Conservation (phyloP, 768 basidiomycete genomes). For the Trametes elegans region DNA sequence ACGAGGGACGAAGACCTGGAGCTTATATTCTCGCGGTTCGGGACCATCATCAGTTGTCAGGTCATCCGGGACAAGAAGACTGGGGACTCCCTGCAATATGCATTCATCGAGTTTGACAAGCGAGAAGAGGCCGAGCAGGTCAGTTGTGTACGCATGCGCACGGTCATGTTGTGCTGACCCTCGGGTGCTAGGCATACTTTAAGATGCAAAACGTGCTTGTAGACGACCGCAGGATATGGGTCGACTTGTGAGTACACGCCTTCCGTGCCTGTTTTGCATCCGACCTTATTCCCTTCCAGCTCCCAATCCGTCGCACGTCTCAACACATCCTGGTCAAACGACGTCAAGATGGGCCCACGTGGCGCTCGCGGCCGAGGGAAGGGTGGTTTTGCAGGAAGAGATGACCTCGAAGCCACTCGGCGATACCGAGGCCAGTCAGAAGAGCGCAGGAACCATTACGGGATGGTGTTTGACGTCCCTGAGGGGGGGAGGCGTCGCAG, state of each 20-base stretch:
- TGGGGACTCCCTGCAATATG: slow-evolving; percentile 95
- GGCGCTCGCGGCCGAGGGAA: slow-evolving; percentile 31
- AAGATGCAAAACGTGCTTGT: slow-evolving; percentile 99
- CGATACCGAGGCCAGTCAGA: slow-evolving; percentile 55
- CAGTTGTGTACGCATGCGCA: slow-evolving; percentile 17
- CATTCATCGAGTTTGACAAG: slow-evolving; percentile 97
- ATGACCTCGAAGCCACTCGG: slow-evolving; percentile 71
- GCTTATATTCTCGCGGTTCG: slow-evolving; percentile 95
- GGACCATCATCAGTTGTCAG: slow-evolving; percentile 95
- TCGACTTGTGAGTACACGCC: slow-evolving; percentile 90
- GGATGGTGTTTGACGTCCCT: slow-evolving; percentile 84
- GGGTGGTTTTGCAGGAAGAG: slow-evolving; percentile 65
- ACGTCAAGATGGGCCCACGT: slow-evolving; percentile 53
- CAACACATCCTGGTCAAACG: slow-evolving; percentile 81
- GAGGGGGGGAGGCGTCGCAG: slow-evolving; percentile 37
- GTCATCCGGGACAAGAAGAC: slow-evolving; percentile 95
- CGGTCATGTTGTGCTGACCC: background rate
- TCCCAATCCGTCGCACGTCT: slow-evolving; percentile 93
- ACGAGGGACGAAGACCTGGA: slow-evolving; percentile 96
- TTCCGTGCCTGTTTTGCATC: background rate
- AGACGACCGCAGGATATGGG: slow-evolving; percentile 97
- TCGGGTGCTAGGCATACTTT: slow-evolving; percentile 78
- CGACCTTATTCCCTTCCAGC: slow-evolving; percentile 37
- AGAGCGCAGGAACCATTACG: slow-evolving; percentile 46
- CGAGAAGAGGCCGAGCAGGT: slow-evolving; percentile 93